Evolutionary conservation across 2,329 filamentous ascomycete genomes (phyloP).

Genomic region (Clarireedia monteithiana): DNA sequence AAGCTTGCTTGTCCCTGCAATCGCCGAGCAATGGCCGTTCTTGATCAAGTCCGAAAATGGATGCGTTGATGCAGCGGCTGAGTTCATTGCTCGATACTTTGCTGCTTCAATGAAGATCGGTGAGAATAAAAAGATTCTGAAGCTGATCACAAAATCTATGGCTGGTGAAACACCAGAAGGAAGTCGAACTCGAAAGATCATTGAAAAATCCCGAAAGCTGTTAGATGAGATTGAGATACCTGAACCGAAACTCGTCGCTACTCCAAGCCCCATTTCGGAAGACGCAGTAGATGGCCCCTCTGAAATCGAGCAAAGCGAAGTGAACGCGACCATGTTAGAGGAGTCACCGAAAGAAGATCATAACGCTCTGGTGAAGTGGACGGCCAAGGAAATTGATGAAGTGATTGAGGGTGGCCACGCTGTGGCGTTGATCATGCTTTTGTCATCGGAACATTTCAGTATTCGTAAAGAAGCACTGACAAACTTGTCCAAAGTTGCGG

Average conservation of each 20-base stretch:
- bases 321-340: conserved; percentile 14
- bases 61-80: conserved; percentile 40
- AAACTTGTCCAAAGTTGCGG: conserved; percentile 58
- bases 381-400: conserved; percentile 68
- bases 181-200: conserved; percentile 27
- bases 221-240: conserved; percentile 22
- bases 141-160: conserved; percentile 37
- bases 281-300: conserved; percentile 3
- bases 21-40: conserved; percentile 75
- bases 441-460: conserved; percentile 66
- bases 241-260: conserved; percentile 1
- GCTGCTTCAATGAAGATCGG: conserved; percentile 44
- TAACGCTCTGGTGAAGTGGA: conserved; percentile 54
- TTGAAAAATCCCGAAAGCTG: conserved; percentile 21
- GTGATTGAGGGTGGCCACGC: conserved; percentile 72
- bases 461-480: conserved; percentile 72
- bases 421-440: conserved; percentile 60
- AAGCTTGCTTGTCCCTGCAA: conserved; percentile 60
- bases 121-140: conserved; percentile 41
- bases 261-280: neutral
- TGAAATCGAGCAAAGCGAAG: conserved; percentile 12
- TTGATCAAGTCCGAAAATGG: conserved; percentile 43
- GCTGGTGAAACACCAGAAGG: conserved; percentile 30
- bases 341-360: conserved; percentile 34
- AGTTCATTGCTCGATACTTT: conserved; percentile 52